Conservation (phyloP, 345 rosid genomes). For the Turnera subulata region DNA sequence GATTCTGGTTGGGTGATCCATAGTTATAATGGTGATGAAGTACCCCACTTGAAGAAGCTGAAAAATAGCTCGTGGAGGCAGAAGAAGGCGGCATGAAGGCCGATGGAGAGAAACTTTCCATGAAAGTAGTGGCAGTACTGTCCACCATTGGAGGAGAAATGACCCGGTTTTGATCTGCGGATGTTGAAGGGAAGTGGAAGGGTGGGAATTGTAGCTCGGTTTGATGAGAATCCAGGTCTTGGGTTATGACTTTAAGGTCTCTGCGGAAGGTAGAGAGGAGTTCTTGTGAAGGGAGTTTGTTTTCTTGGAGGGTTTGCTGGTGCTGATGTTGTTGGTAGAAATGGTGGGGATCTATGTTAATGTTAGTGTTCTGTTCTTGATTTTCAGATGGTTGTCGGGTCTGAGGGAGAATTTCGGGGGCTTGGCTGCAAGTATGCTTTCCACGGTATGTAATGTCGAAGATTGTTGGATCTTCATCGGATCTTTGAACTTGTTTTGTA, state of each 20-base stretch:
- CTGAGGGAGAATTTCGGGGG: constrained; percentile 26
- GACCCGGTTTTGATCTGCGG: not conserved
- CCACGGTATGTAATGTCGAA: constrained; percentile 77
- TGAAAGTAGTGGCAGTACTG: not conserved
- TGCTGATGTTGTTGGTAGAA: not conserved
- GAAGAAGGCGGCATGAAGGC: constrained; percentile 23
- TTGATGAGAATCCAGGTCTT: constrained; percentile 5
- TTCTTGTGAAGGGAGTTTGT: constrained; percentile 4
- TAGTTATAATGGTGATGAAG: not conserved
- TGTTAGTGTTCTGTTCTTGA: constrained; percentile 3
- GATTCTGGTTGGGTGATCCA: constrained; percentile 22
- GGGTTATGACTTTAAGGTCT: constrained; percentile 9
- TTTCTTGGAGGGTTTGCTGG: not conserved
- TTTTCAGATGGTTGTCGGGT: constrained; percentile 4
- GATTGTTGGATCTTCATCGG: constrained; percentile 69
- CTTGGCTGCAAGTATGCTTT: constrained; percentile 55
- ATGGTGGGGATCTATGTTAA: too few species aligned
- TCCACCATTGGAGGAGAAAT: constrained; percentile 5
- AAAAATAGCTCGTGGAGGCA: constrained; percentile 24
- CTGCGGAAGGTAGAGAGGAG: constrained; percentile 10
- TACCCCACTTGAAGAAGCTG: constrained; percentile 17
- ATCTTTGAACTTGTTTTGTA: constrained; percentile 81
- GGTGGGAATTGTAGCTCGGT: not conserved
- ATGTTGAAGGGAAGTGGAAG: constrained; percentile 18
- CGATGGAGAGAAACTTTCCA: constrained; percentile 7